Conservation (phyloP, 352 stramenopile genomes). For the Phytophthora cactorum region DNA sequence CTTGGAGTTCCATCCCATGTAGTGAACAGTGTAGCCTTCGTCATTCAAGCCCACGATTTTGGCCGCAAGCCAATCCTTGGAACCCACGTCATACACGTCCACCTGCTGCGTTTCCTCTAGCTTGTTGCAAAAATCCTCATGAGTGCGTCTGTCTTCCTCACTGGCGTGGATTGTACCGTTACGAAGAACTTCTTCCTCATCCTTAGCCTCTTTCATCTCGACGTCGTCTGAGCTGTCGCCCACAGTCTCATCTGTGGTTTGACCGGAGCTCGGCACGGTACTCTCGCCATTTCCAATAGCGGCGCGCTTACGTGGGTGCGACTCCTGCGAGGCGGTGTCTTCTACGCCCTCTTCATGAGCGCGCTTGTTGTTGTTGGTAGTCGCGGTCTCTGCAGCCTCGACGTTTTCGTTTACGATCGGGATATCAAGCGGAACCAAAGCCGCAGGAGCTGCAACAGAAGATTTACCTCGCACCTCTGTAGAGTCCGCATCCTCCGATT, state of each 20-base stretch:
- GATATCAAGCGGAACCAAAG: neutral
- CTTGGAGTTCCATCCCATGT: constrained; percentile 70
- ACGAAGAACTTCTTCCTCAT: constrained; percentile 28
- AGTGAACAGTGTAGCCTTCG: constrained; percentile 54
- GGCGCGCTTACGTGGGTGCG: constrained; percentile 25
- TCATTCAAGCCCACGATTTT: constrained; percentile 52
- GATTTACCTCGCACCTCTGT: neutral
- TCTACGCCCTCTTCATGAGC: constrained; percentile 16
- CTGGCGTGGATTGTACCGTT: constrained; percentile 15
- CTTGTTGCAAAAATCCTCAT: constrained; percentile 40
- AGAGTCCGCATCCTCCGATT: neutral
- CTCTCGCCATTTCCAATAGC: constrained; percentile 14
- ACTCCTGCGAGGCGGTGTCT: constrained; percentile 4
- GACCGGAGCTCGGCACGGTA: constrained; percentile 10
- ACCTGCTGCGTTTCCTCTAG: constrained; percentile 50
- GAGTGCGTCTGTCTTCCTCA: constrained; percentile 25
- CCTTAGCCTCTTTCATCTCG: constrained; percentile 35
- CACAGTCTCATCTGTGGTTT: constrained; percentile 36
- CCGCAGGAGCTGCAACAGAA: neutral
- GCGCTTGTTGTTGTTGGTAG: constrained; percentile 18
- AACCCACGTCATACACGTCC: constrained; percentile 63
- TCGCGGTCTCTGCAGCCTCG: neutral
- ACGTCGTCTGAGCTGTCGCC: constrained; percentile 42
- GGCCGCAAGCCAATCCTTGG: constrained; percentile 63
- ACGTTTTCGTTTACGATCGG: neutral